Evolutionary conservation across 1,139 yeast species (phyloP), one percentile per base, ranked within the genome.

Genomic region (Scheffersomyces lignicola): DNA sequence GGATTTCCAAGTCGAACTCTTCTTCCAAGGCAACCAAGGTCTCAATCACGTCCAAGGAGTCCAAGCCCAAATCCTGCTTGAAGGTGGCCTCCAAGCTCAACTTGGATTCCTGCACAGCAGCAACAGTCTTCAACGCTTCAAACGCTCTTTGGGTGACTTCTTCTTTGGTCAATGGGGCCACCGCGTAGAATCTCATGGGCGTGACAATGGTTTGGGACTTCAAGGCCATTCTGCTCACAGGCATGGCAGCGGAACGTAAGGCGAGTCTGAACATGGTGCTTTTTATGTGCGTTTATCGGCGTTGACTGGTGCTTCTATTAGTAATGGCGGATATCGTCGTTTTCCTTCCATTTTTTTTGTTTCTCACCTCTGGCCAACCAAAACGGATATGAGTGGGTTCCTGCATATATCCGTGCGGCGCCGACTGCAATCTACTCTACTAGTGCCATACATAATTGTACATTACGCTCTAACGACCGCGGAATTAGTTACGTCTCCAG

Each of bases 21-120:
- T 80, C 86, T 63, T 80, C 86, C 52, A 80, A 76, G 39, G 85
- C 84, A 51, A 80, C 86, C 48, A 80, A 66, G 40, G 83, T 78
- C 62, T 80, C 87, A 37, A 80, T 84, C 37, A 84, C 78, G 51
- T 80, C 87, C 45, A 80, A 70, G 5, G 87, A 80, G 55, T 80
- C 87, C 48, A 80, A 64, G n/a, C 83, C 83, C 54, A 80, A 69
- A 52, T 80, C 87, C 51, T 75, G 75, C 51, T 72, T 74, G 60
- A 77, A 77, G 39, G 77, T 70, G 24, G 81, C 68, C 30, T 66
- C 69, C 49, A 66, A 54, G 18, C 60, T 43, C 31, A 70, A 60
- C 42, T 62, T 67, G 29, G 75, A 65, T 49, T 69, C 76, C 54
- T 70, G 75, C 48, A 70, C 65, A 39, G 76, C 72, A 44, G 75